phyloP scores from a whole-genome alignment of 192 early-diverging fungal species.

The Backusella australiensis region DNA sequence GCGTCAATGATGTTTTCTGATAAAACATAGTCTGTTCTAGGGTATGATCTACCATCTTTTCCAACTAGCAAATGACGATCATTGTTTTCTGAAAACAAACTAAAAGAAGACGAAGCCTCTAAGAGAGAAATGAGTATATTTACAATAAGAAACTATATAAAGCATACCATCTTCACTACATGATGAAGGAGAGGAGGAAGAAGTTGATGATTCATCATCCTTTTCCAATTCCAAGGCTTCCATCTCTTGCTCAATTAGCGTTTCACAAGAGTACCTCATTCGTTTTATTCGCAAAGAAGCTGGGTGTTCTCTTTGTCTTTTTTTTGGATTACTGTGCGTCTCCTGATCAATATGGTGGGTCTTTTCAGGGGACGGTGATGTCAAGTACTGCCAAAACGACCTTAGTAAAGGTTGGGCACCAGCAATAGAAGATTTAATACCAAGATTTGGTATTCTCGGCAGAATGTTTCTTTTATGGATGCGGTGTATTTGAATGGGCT shows the following conservation, averaged over 20 bases:
- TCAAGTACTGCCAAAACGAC: constrained; percentile 27
- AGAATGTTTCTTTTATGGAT: constrained; percentile 11
- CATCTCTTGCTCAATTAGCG: background rate
- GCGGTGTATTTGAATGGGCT: constrained; percentile 42
- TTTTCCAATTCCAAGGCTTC: constrained; percentile 3
- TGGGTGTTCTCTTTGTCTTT: background rate
- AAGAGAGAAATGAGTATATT: background rate
- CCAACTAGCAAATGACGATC: background rate
- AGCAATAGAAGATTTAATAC: constrained; percentile 31
- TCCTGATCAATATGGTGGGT: background rate
- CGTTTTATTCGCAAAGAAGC: background rate
- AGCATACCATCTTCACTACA: background rate
- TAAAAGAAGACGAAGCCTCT: background rate
- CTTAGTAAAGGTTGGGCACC: constrained; percentile 20
- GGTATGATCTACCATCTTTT: constrained; percentile 18
- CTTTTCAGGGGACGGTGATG: background rate
- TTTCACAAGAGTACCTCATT: background rate
- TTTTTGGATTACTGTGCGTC: background rate
- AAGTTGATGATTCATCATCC: background rate
- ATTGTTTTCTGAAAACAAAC: background rate
- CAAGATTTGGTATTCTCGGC: constrained; percentile 28
- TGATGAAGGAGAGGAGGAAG: background rate
- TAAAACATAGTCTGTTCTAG: constrained; percentile 44
- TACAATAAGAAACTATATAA: background rate
- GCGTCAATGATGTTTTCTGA: constrained; percentile 45